Evolutionary conservation across 768 basidiomycete genomes (phyloP).

Genomic region (Collybia mongolica): DNA sequence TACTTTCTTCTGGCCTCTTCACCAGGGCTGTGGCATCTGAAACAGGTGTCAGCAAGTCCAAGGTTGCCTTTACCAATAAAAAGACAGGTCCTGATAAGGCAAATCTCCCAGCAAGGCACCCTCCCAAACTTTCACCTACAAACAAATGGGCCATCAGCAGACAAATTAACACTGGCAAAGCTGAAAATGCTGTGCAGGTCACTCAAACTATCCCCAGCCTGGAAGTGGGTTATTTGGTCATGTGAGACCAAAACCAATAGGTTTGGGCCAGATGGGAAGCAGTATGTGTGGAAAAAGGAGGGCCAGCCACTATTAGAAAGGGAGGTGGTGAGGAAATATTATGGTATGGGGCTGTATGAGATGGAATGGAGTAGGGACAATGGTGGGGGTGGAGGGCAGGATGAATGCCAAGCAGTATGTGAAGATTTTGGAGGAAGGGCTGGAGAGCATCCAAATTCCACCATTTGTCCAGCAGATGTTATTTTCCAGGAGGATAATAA

Average conservation of each 20-base stretch:
- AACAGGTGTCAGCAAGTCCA: no score
- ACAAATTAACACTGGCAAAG: no score
- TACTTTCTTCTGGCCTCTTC: no score
- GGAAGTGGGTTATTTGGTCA: background rate
- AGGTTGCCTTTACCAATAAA: no score
- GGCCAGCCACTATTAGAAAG: background rate
- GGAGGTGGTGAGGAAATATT: background rate
- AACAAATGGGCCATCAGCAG: no score
- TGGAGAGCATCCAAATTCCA: background rate
- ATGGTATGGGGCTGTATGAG: constrained; percentile 18
- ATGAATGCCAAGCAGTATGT: constrained; percentile 15
- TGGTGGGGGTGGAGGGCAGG: constrained; percentile 5
- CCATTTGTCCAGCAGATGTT: background rate
- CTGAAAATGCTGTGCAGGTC: no score
- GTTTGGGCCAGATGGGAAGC: no score
- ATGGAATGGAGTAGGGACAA: constrained; percentile 16
- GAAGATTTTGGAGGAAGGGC: background rate
- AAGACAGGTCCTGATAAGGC: no score
- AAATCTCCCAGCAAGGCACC: background rate
- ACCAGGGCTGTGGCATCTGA: no score
- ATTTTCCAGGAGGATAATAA: background rate
- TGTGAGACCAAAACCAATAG: background rate
- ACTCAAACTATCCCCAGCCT: background rate
- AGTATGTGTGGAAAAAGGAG: background rate
- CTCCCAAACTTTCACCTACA: no score